Conservation (phyloP, 805 yeast genomes). For the Yarrowia alimentaria region DNA sequence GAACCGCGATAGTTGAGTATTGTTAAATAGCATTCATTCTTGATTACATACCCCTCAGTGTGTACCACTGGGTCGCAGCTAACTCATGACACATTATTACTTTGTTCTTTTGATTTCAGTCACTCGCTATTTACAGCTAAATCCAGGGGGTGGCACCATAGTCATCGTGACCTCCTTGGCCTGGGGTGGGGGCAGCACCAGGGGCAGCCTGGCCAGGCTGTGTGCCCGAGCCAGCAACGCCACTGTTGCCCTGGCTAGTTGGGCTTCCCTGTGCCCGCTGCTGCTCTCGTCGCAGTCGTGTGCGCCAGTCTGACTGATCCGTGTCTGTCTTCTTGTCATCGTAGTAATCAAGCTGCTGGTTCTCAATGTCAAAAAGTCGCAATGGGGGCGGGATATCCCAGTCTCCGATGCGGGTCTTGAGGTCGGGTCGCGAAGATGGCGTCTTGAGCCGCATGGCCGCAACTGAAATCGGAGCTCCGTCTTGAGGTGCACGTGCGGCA, state of each 20-base stretch:
- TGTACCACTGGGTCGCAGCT: no score
- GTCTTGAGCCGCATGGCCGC: constrained; percentile 18
- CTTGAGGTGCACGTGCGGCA: no score
- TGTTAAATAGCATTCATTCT: constrained; percentile 12
- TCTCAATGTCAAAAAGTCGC: constrained; percentile 26
- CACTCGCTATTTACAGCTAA: not conserved
- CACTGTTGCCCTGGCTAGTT: constrained; percentile 26
- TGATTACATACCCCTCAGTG: constrained; percentile 21
- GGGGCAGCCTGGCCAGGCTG: constrained; percentile 1
- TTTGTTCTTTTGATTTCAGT: constrained; percentile 24
- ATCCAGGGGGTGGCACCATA: constrained; percentile 24
- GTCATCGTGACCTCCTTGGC: constrained; percentile 21
- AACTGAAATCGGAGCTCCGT: no score
- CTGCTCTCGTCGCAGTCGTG: constrained; percentile 27
- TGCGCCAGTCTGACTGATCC: constrained; percentile 26
- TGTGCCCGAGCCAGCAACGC: constrained; percentile 10
- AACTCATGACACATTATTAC: constrained; percentile 26
- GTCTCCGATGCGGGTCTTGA: constrained; percentile 26
- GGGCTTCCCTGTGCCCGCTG: constrained; percentile 21
- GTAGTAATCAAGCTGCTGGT: constrained; percentile 28
- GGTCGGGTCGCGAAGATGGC: constrained; percentile 22
- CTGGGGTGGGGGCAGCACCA: not conserved
- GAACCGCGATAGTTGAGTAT: not conserved
- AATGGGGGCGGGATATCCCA: constrained; percentile 28
- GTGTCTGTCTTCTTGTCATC: constrained; percentile 26